phyloP scores from a whole-genome alignment of 768 basidiomycete genomes.

The Panus rudis region DNA sequence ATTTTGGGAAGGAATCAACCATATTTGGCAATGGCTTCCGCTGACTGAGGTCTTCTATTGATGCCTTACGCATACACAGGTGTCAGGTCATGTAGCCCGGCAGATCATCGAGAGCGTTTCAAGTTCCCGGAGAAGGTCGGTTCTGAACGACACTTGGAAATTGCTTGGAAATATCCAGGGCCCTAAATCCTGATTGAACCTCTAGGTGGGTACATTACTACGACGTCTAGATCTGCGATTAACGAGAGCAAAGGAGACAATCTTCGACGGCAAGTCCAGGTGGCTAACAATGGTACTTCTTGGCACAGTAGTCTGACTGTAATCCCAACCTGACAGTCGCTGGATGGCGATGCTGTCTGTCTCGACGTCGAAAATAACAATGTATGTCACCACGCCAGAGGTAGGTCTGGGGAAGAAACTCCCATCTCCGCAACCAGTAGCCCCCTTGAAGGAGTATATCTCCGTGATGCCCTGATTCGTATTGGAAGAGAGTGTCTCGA shows the following conservation, averaged over 20 bases:
- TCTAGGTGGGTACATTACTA: too few relatives aligned
- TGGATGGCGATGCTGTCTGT: constrained; percentile 21
- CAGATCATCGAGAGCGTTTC: too few relatives aligned
- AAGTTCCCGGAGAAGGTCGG: too few relatives aligned
- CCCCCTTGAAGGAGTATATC: constrained; percentile 25
- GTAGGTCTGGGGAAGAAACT: constrained; percentile 20
- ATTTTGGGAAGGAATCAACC: too few relatives aligned
- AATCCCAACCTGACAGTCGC: constrained; percentile 19
- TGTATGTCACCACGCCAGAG: constrained; percentile 12
- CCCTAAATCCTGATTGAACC: too few relatives aligned
- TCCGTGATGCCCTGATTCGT: constrained; percentile 20
- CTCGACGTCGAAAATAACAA: constrained; percentile 21
- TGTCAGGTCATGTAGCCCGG: too few relatives aligned
- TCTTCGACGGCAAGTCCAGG: constrained; percentile 16
- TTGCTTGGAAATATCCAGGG: too few relatives aligned
- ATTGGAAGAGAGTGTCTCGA: constrained; percentile 20
- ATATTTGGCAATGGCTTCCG: too few relatives aligned
- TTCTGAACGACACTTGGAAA: too few relatives aligned
- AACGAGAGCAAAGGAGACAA: constrained; percentile 14
- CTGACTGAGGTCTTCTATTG: too few relatives aligned
- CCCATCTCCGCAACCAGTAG: constrained; percentile 19
- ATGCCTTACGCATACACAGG: too few relatives aligned
- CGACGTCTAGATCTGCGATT: too few relatives aligned
- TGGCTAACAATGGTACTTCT: constrained; percentile 20
- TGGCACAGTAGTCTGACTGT: constrained; percentile 15